Percentiles rank a stretch among this genome's conserved stretches.
Evolutionary conservation across 1,139 yeast genomes (phyloP).

Genomic region (Arxiozyma slooffiae): DNA sequence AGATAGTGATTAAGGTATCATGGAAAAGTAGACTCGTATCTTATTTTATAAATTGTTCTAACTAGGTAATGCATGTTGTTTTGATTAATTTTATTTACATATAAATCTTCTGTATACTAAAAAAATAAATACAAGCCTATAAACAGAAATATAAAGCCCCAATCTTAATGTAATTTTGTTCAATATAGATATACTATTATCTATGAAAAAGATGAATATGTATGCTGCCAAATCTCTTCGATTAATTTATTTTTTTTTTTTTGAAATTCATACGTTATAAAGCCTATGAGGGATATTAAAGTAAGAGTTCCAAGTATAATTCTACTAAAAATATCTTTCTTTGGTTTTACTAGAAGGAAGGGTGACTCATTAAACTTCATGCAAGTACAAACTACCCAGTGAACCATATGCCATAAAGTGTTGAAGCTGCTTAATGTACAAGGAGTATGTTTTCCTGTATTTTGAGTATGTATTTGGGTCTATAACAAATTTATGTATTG

Average conservation of each 20-base stretch:
- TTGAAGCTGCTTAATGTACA: slow-evolving; percentile 17
- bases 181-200: neutral
- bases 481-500: slow-evolving; percentile 9
- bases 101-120: slow-evolving; percentile 1
- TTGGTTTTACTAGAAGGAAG: neutral
- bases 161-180: too few relatives aligned
- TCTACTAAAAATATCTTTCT: neutral
- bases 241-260: neutral
- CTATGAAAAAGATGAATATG: too few relatives aligned
- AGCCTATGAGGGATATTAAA: neutral
- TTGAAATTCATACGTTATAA: neutral
- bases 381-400: slow-evolving; percentile 24
- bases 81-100: neutral
- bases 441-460: slow-evolving; percentile 17
- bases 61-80: neutral
- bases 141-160: neutral
- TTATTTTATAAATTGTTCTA: too few relatives aligned
- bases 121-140: neutral
- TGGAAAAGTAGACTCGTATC: neutral
- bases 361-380: slow-evolving; percentile 6
- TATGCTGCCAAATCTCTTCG: neutral
- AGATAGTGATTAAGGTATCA: slow-evolving; percentile 14
- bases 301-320: neutral
- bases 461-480: neutral
- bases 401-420: slow-evolving; percentile 23